Percentiles rank a stretch among this genome's conserved stretches.
phyloP scores from a whole-genome alignment of 2,329 filamentous ascomycete genomes.

The Hymenoscyphus infarciens region DNA sequence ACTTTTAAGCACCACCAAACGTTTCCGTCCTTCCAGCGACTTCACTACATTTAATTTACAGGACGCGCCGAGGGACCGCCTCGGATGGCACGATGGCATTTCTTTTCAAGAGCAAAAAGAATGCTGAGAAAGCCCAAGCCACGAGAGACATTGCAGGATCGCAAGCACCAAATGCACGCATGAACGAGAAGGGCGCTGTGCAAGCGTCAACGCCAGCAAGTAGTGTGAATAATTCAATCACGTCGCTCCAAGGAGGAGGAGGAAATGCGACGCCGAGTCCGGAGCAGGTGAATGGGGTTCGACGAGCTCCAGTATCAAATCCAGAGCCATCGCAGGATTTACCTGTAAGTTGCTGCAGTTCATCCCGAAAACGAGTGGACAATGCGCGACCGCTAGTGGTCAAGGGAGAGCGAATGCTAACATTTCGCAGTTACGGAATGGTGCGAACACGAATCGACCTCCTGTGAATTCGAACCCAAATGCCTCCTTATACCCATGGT shows the following conservation, averaged over 20 bases:
- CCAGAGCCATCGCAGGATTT: slow-evolving; percentile 36
- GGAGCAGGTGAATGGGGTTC: slow-evolving; percentile 46
- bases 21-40: slow-evolving; percentile 1
- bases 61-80: slow-evolving; percentile 28
- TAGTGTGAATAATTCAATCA: slow-evolving; percentile 50
- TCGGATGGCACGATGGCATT: slow-evolving; percentile 63
- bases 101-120: slow-evolving; percentile 79
- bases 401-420: slow-evolving; percentile 4
- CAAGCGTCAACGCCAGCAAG: slow-evolving; percentile 66
- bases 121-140: slow-evolving; percentile 58
- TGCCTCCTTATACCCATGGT: slow-evolving; percentile 91
- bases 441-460: slow-evolving; percentile 34
- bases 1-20: slow-evolving; percentile 7
- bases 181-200: slow-evolving; percentile 54
- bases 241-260: slow-evolving; percentile 54
- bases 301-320: slow-evolving; percentile 48
- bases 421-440: slow-evolving; percentile 51
- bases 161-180: slow-evolving; percentile 44
- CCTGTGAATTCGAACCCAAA: slow-evolving; percentile 53
- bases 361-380: neutral
- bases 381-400: neutral
- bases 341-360: slow-evolving; percentile 36
- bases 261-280: slow-evolving; percentile 32
- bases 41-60: slow-evolving; percentile 26
- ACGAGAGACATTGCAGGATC: slow-evolving; percentile 32